phyloP scores from a whole-genome alignment of 176 grass and related monocot species.

The Avena insularis region DNA sequence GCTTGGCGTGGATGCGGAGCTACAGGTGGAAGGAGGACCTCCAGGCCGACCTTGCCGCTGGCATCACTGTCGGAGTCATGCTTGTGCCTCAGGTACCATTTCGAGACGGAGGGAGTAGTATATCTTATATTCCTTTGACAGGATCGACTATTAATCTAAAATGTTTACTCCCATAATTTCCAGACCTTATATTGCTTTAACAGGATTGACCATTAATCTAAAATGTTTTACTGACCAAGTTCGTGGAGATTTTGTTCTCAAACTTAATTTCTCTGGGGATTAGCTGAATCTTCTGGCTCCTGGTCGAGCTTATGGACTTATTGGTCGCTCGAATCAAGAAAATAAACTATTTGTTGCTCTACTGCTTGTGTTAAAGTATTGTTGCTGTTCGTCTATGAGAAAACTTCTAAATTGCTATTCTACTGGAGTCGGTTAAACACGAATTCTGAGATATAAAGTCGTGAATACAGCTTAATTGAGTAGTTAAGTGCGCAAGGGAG shows the following conservation, averaged over 20 bases:
- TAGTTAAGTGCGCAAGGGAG: conserved; percentile 1
- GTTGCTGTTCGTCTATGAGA: not conserved
- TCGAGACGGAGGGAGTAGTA: too few relatives aligned
- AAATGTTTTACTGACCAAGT: not conserved
- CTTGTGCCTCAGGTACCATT: conserved; percentile 83
- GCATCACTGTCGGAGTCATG: conserved; percentile 96
- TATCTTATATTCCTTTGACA: conserved; percentile 27
- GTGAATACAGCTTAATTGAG: conserved; percentile 21
- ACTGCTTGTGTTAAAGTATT: not conserved
- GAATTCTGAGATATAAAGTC: not conserved
- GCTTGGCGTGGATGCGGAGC: conserved; percentile 67
- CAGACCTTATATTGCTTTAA: conserved; percentile 28
- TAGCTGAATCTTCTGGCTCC: not conserved
- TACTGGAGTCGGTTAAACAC: not conserved
- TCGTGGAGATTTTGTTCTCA: not conserved
- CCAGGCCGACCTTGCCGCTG: conserved; percentile 82
- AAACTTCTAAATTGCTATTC: not conserved
- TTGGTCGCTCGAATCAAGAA: not conserved
- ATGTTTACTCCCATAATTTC: too few relatives aligned
- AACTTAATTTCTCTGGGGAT: not conserved
- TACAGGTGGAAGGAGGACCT: conserved; percentile 79
- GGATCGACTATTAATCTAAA: not conserved
- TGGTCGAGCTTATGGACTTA: not conserved
- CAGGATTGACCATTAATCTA: not conserved
- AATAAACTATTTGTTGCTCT: not conserved